Evolutionary conservation across 768 basidiomycete species (phyloP).

Genomic region (Mycena haematopus): DNA sequence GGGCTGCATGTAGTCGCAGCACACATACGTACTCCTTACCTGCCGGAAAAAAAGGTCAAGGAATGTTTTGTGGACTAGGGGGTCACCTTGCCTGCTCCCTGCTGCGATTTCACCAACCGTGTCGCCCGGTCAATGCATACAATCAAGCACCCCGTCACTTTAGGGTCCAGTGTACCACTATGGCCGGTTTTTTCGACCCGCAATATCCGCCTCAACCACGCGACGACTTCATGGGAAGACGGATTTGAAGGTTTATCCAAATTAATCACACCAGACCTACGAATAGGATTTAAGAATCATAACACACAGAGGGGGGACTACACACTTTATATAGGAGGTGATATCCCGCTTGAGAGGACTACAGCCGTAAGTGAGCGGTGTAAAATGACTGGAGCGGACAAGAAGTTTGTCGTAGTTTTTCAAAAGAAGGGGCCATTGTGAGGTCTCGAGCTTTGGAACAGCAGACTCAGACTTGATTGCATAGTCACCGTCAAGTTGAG

Average conservation of each 20-base stretch:
- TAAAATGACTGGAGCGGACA: constrained; percentile 95
- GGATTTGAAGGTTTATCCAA: constrained; percentile 99
- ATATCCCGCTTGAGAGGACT: constrained; percentile 97
- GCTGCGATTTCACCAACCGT: constrained; percentile 96
- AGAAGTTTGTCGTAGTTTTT: constrained; percentile 99
- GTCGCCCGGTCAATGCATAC: constrained; percentile 99
- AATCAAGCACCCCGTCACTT: constrained; percentile 98
- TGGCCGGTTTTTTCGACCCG: constrained; percentile 98
- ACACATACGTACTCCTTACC: constrained; percentile 99
- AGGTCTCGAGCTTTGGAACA: constrained; percentile 87
- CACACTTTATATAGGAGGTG: constrained; percentile 85
- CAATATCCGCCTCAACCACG: constrained; percentile 96
- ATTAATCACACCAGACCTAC: constrained; percentile 98
- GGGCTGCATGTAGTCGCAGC: constrained; percentile 84
- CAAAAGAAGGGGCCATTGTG: constrained; percentile 95
- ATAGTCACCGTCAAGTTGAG: constrained; percentile 78
- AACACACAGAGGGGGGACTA: constrained; percentile 6
- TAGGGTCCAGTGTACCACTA: constrained; percentile 97
- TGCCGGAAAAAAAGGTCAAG: constrained; percentile 34
- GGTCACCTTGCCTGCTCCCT: constrained; percentile 81
- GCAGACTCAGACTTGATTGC: constrained; percentile 80
- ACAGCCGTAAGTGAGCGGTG: constrained; percentile 93
- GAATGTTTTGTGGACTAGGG: constrained; percentile 6
- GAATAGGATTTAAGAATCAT: constrained; percentile 18
- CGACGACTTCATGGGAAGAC: constrained; percentile 98